phyloP scores from a whole-genome alignment of 371 early-diverging fungal genomes.

The Mucor piriformis region DNA sequence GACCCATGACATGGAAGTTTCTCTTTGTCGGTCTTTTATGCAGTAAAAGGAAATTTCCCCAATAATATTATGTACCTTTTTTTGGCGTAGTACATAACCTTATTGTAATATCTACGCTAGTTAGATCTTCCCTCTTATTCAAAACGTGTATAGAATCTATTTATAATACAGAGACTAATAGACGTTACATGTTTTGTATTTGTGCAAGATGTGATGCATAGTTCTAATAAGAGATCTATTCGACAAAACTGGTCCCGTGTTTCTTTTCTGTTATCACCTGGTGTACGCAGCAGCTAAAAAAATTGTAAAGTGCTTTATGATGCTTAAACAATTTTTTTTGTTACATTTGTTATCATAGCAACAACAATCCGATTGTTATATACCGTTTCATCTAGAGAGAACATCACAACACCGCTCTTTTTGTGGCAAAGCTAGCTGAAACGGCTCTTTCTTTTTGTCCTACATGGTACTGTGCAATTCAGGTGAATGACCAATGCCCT shows the following conservation, averaged over 20 bases:
- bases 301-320: background rate
- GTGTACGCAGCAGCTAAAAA: background rate
- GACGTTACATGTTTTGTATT: background rate
- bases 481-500: conserved; percentile 13
- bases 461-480: conserved; percentile 6
- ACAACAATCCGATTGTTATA: conserved; percentile 1
- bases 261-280: background rate
- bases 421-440: conserved; percentile 17
- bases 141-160: conserved; percentile 1
- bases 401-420: background rate
- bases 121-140: background rate
- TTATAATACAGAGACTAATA: background rate
- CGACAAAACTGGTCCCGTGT: background rate
- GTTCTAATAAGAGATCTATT: background rate
- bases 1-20: background rate
- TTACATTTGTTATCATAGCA: background rate
- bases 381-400: background rate
- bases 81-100: conserved; percentile 1
- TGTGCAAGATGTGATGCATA: background rate
- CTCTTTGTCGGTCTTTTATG: background rate
- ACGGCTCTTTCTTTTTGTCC: conserved; percentile 9
- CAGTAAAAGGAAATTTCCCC: conserved; percentile 1
- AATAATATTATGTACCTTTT: background rate
- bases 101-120: background rate
- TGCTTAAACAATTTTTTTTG: background rate